A percentile compares a stretch with the other conserved stretches of the same genome.
These are phyloP conservation scores for Populus davidiana DNA, from an alignment of 345 rosid species.

Conservation along the genomic window DNA sequence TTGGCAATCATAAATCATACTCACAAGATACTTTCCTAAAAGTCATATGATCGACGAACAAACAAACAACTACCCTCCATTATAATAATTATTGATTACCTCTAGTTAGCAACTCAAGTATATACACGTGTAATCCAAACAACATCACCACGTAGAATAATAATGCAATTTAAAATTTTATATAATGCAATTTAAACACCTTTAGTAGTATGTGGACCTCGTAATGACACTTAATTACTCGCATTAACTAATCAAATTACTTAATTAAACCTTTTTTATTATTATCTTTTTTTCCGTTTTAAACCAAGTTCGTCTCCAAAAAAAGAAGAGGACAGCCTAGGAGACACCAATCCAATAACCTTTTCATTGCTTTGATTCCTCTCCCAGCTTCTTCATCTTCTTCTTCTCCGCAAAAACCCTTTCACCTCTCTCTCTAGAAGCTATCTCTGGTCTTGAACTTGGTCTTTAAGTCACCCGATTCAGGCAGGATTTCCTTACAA, in stretches of 20 bases:
- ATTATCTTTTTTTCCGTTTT: background rate
- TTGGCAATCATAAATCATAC: background rate
- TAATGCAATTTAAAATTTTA: background rate
- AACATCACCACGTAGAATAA: background rate
- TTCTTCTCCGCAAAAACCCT: background rate
- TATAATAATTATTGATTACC: background rate
- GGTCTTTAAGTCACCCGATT: background rate
- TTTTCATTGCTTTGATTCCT: background rate
- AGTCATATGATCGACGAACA: constrained; percentile 2
- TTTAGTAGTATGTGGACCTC: background rate
- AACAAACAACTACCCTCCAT: background rate
- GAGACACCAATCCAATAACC: background rate
- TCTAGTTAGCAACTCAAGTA: background rate
- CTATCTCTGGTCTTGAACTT: background rate
- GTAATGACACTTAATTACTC: background rate
- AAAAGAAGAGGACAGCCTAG: background rate
- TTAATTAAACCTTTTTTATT: background rate
- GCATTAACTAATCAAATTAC: no score
- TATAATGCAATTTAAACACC: no score
- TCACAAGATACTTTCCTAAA: background rate
- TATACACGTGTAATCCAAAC: background rate
- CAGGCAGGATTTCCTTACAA: background rate
- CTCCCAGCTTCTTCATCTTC: background rate
- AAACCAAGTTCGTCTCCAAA: background rate
- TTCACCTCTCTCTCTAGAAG: background rate